Evolutionary conservation across 169 alveolate species (phyloP), one percentile per base, ranked within the genome.

Genomic region (Plasmodium vivax): DNA sequence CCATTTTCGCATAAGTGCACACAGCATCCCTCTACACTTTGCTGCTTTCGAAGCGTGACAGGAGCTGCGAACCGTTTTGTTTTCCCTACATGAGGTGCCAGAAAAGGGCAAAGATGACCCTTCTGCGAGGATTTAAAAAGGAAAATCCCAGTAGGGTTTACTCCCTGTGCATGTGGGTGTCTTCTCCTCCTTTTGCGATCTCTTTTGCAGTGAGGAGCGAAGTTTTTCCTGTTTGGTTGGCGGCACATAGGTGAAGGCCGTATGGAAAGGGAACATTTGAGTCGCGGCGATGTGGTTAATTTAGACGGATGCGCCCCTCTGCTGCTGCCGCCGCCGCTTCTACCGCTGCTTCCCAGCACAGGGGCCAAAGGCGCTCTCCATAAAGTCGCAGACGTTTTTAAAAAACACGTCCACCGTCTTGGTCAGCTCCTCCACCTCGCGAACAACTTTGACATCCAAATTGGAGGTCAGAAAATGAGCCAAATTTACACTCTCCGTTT

Each of bases 401-500:
- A 90, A 79, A 62, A 68, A 90, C 8, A 80, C 75, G 45, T 90
- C 82, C 16, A 54, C 80, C 14, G 47, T 41, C 45, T 87, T 56
- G 19, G 87, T 87, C 7, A 77, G 8, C 41, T 87, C 87, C 6
- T 87, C 77, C 19, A 87, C 71, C 14, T 75, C 87, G 16, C 79
- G 62, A 16, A 75, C 77, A 12, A 14, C 81, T 54, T 87, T 77
- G 19, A 75, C 71, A 34, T 87, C 80, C 81, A 54, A 75, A 87
- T 77, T 75, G 32, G 36, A 7, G 41, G 79, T 87, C 23, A 51
- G 68, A 30, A 87, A 56, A 77, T 75, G 74, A 6, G 51, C n/a
- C 82, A 87, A 56, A 58, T 87, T n/a, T 54, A 87, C 71, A 75
- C 71, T 79, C 71, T 87, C 93, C 30, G 82, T 87, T 87, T 87